Conservation (phyloP, 75 land plant genomes). For the Pseudotsuga menziesii region DNA sequence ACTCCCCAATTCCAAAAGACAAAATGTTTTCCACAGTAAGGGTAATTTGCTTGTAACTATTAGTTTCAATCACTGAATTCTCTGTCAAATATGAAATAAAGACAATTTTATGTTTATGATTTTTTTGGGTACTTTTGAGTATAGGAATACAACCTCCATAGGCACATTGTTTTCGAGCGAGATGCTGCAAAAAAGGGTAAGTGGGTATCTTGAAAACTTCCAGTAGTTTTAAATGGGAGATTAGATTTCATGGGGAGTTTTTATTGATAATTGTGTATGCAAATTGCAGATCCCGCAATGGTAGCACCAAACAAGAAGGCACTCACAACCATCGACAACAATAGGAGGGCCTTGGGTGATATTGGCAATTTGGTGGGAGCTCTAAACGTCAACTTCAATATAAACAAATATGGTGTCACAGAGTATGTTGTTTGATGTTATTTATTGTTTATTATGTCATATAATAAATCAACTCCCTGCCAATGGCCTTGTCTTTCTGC, state of each 20-base stretch:
- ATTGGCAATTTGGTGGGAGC: slow-evolving; percentile 66
- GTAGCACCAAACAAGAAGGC: slow-evolving; percentile 19
- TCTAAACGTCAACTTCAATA: slow-evolving; percentile 23
- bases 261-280: background rate
- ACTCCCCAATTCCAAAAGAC: no score
- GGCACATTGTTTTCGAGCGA: no score
- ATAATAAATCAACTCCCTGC: no score
- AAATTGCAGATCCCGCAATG: slow-evolving; percentile 1
- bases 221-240: background rate
- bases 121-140: no score
- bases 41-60: no score
- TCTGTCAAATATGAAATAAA: no score
- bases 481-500: no score
- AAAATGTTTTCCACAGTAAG: no score
- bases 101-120: no score
- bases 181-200: background rate
- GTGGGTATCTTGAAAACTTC: background rate
- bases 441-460: background rate
- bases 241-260: no score
- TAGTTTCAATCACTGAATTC: no score
- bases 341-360: slow-evolving; percentile 68
- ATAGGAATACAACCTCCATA: no score
- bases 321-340: slow-evolving; percentile 19
- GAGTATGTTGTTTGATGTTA: background rate
- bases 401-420: slow-evolving; percentile 26